Base-by-base conservation (phyloP, 495 filamentous ascomycete genomes). In the Letharia columbiana region DNA sequence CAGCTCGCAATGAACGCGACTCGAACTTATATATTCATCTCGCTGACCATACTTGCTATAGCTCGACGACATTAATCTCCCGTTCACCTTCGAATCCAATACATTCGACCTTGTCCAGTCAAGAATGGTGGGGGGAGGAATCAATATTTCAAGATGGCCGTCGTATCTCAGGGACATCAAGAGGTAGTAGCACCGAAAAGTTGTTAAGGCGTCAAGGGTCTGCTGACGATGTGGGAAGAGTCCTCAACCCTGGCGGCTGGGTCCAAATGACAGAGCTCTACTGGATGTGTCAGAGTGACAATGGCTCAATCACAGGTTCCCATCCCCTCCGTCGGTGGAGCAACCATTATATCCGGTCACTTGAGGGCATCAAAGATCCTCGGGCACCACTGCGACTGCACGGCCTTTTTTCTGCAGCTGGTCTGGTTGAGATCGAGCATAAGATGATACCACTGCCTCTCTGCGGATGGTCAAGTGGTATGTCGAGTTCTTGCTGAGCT, bases 91-190 rank as follows among this genome's bases (percentile, higher is more conserved):
- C 69, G 79, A 82, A 45, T 76, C 82, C 37, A 89, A 90, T 67
- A 79, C 88, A 64, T 98, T 96, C 81, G 91, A 97, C 71, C 82
- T 98, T 62, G 87, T 98, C 63, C 90, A 98, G 71, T 96, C 91
- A 63, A 81, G 88, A 69, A 82, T 93, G 75, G 85, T 97, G 68
- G 82, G 84, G 40, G 78, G 85, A 60, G 94, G 92, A 12, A 91
- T 98, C 68, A 83, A 95, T 67, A 77, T 79, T 66, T 77, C 80
- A 67, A 80, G 91, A 76, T 98, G 94, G 94, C 74, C 77, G 65
- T 81, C 83, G 23, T 97, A 97, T 77, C 74, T 96, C 66, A 77
- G 79, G 66, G 94, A 97, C 70, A 89, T 96, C 68, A 81, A 79
- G 71, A 83, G 83, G 84, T 86, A 72, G 47, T 45, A 39, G 49